phyloP scores from a whole-genome alignment of 164 flowering plant species.

The Pachysandra terminalis region DNA sequence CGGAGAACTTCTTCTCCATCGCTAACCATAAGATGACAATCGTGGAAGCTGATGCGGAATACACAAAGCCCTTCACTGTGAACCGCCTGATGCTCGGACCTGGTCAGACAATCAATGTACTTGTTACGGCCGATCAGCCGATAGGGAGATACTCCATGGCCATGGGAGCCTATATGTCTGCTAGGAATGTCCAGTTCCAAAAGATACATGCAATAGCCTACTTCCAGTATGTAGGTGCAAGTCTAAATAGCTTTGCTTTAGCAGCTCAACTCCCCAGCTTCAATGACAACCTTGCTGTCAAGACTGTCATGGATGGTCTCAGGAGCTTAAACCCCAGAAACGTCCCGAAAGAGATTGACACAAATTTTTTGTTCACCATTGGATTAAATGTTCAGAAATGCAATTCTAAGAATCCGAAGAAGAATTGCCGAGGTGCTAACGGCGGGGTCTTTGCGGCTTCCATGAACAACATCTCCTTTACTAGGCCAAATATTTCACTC shows the following conservation, averaged over 20 bases:
- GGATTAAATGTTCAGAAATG: constrained; percentile 57
- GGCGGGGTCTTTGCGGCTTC: constrained; percentile 58
- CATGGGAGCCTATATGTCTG: constrained; percentile 38
- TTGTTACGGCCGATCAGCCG: constrained; percentile 40
- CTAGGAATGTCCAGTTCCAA: constrained; percentile 23
- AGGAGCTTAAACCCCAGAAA: constrained; percentile 35
- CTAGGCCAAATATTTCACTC: constrained; percentile 43
- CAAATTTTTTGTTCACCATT: constrained; percentile 48
- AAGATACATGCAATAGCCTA: constrained; percentile 39
- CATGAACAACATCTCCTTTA: constrained; percentile 55
- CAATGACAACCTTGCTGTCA: constrained; percentile 42
- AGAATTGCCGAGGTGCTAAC: constrained; percentile 42
- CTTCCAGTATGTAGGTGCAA: constrained; percentile 46
- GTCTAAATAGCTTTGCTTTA: constrained; percentile 20
- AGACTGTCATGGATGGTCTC: constrained; percentile 53
- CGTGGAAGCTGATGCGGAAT: constrained; percentile 48
- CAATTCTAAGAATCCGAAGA: constrained; percentile 33
- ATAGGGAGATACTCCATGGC: constrained; percentile 44
- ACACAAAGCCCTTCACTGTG: constrained; percentile 44
- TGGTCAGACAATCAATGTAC: constrained; percentile 46
- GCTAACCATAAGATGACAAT: constrained; percentile 54
- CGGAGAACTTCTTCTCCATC: constrained; percentile 41
- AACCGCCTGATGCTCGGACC: constrained; percentile 43
- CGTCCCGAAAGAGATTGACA: constrained; percentile 47
- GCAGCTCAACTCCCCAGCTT: constrained; percentile 45